Evolutionary conservation across 345 rosid genomes (phyloP).

Genomic region (Aquilaria malaccensis): DNA sequence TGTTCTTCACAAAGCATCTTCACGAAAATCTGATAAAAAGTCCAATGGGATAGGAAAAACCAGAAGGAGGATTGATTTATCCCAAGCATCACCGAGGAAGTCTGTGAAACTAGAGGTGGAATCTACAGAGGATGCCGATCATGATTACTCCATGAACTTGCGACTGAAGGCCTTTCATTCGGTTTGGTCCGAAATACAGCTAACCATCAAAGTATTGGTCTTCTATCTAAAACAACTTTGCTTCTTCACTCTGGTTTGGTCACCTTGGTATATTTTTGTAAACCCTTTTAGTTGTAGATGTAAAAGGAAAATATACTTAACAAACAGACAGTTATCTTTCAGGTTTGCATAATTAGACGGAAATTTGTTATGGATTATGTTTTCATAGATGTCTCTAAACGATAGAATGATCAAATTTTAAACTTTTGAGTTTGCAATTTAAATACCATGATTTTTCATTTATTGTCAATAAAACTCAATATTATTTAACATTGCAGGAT

Average conservation of each 20-base stretch:
- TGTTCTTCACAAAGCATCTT: slow-evolving; percentile 47
- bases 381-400: too few species aligned
- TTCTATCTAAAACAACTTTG: neutral
- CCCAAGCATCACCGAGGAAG: slow-evolving; percentile 21
- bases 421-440: too few species aligned
- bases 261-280: neutral
- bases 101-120: slow-evolving; percentile 21
- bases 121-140: slow-evolving; percentile 22
- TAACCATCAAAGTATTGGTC: slow-evolving; percentile 38
- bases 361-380: too few species aligned
- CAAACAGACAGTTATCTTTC: too few species aligned
- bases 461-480: too few species aligned
- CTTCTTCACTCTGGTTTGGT: too few species aligned
- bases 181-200: slow-evolving; percentile 67
- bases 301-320: neutral
- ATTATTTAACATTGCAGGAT: slow-evolving; percentile 35
- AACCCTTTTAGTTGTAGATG: neutral
- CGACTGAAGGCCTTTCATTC: slow-evolving; percentile 49
- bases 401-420: too few species aligned
- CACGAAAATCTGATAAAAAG: slow-evolving; percentile 30
- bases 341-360: too few species aligned
- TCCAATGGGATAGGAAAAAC: slow-evolving; percentile 27
- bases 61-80: slow-evolving; percentile 48
- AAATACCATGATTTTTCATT: too few species aligned
- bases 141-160: slow-evolving; percentile 14